Conservation (phyloP, 768 basidiomycete genomes). For the Lactifluus hygrophoroides region DNA sequence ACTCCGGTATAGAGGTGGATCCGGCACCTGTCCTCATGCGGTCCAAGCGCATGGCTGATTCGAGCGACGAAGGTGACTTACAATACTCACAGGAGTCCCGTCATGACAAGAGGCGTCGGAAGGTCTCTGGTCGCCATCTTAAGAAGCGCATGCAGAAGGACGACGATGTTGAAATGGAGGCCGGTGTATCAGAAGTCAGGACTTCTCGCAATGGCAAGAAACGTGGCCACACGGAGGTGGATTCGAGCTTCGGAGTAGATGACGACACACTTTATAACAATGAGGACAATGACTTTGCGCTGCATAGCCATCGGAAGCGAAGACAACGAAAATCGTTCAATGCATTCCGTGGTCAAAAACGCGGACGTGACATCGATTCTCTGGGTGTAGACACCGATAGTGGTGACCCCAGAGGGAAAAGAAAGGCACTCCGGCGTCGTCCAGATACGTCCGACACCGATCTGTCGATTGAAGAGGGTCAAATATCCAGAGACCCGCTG, state of each 20-base stretch:
- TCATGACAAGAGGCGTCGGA: constrained; percentile 20
- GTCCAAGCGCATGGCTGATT: constrained; percentile 19
- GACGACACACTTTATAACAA: constrained; percentile 36
- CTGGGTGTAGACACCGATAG: constrained; percentile 29
- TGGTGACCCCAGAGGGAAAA: constrained; percentile 30
- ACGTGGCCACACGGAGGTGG: constrained; percentile 67
- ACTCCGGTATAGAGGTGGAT: constrained; percentile 5
- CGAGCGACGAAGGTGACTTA: constrained; percentile 17
- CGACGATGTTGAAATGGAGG: constrained; percentile 36
- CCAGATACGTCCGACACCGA: constrained; percentile 42
- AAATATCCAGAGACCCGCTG: constrained; percentile 40
- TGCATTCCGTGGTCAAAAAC: constrained; percentile 50
- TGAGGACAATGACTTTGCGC: constrained; percentile 31
- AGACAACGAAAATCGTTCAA: constrained; percentile 48
- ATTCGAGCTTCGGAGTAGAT: constrained; percentile 61
- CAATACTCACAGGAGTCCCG: constrained; percentile 13
- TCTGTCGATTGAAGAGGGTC: constrained; percentile 40
- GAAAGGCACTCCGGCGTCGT: constrained; percentile 41
- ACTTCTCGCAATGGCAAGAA: constrained; percentile 49
- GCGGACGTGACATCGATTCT: constrained; percentile 47
- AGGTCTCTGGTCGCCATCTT: constrained; percentile 14
- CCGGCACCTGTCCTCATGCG: neutral
- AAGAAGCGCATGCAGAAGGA: constrained; percentile 4
- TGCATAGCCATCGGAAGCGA: constrained; percentile 40
- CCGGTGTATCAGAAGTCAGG: constrained; percentile 30